Evolutionary conservation across 2,329 filamentous ascomycete genomes (phyloP).

Genomic region (Aureobasidium sp.): DNA sequence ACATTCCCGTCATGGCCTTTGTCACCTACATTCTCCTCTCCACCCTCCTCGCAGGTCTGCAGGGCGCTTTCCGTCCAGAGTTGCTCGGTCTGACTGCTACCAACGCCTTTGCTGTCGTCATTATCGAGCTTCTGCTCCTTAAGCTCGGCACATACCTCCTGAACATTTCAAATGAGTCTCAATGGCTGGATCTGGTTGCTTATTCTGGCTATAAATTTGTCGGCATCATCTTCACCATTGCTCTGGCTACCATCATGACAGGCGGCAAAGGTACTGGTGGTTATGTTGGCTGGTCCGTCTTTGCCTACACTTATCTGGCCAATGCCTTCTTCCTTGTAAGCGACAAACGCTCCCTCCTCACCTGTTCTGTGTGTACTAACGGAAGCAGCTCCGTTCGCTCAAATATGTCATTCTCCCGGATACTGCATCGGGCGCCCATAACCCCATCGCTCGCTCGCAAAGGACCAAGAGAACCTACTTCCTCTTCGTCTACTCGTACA

Average conservation of each 20-base stretch:
- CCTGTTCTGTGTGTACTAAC: background rate
- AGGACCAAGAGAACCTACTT: conserved; percentile 85
- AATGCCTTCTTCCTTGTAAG: conserved; percentile 92
- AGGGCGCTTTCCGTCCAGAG: conserved; percentile 89
- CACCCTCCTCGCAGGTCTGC: conserved; percentile 79
- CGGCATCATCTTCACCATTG: conserved; percentile 83
- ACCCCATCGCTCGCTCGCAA: conserved; percentile 71
- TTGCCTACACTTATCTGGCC: conserved; percentile 84
- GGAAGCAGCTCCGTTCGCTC: conserved; percentile 71
- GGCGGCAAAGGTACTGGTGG: conserved; percentile 75
- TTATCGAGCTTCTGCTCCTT: conserved; percentile 81
- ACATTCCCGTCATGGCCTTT: conserved; percentile 96
- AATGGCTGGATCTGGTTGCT: conserved; percentile 86
- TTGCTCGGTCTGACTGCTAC: conserved; percentile 84
- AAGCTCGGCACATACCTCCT: conserved; percentile 91
- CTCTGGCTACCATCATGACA: conserved; percentile 69
- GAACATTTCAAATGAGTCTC: conserved; percentile 87
- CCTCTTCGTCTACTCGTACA: conserved; percentile 87
- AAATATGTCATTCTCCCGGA: conserved; percentile 92
- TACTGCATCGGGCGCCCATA: conserved; percentile 53
- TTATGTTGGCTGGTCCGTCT: conserved; percentile 83
- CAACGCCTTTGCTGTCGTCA: conserved; percentile 72
- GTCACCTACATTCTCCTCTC: conserved; percentile 96
- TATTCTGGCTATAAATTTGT: conserved; percentile 99
- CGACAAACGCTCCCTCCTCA: conserved; percentile 17